Evolutionary conservation across 345 rosid species (phyloP).

Genomic region (Excoecaria cochinchinensis): DNA sequence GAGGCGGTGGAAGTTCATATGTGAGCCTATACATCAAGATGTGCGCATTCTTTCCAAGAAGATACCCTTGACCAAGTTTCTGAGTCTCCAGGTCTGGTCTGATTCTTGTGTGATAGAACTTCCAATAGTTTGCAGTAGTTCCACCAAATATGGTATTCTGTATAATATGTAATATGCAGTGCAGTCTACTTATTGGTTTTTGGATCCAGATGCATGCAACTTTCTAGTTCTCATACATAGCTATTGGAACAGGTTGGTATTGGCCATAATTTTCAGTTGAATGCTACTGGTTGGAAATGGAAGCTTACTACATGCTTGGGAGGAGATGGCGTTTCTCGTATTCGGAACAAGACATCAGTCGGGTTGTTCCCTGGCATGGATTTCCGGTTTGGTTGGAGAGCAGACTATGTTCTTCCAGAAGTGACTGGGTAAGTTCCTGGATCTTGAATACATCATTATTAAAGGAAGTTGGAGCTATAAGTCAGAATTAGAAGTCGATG

Average conservation of each 20-base stretch:
- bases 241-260: conserved; percentile 58
- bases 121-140: background rate
- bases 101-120: background rate
- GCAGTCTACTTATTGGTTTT: conserved; percentile 5
- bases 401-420: conserved; percentile 87
- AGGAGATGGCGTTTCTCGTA: conserved; percentile 78
- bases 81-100: conserved; percentile 71
- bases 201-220: conserved; percentile 4
- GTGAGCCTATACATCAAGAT: conserved; percentile 71
- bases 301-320: conserved; percentile 85
- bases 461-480: conserved; percentile 10
- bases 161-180: background rate
- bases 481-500: background rate
- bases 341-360: conserved; percentile 74
- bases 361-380: conserved; percentile 80
- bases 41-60: conserved; percentile 71
- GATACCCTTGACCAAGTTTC: conserved; percentile 76
- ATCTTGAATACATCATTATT: conserved; percentile 3
- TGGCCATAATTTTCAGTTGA: conserved; percentile 74
- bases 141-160: too few species aligned
- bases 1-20: conserved; percentile 73
- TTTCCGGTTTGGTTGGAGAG: conserved; percentile 88
- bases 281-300: conserved; percentile 89
- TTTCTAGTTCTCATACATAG: conserved; percentile 1
- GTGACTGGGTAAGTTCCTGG: conserved; percentile 64